phyloP scores from a whole-genome alignment of 441 rosid species.

The Erysimum cheiri region DNA sequence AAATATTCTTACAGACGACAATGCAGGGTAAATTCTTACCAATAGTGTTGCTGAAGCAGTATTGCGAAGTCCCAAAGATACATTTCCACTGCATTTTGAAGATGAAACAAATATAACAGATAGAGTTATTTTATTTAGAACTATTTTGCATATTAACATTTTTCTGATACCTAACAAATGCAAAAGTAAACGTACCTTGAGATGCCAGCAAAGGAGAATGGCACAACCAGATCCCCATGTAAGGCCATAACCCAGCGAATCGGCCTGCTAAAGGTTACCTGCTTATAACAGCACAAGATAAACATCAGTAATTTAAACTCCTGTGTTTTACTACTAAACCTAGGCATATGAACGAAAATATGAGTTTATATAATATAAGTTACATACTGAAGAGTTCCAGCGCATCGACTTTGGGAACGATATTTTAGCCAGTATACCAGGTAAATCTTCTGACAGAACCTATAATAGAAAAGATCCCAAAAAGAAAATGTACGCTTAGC shows the following conservation, averaged over 20 bases:
- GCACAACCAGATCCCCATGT: slow-evolving; percentile 85
- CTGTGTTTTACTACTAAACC: slow-evolving; percentile 9
- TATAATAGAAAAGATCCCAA: slow-evolving; percentile 42
- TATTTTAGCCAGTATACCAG: slow-evolving; percentile 71
- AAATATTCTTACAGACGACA: slow-evolving; percentile 18
- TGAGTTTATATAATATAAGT: slow-evolving; percentile 23
- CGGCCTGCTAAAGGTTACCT: slow-evolving; percentile 94
- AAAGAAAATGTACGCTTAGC: slow-evolving; percentile 24
- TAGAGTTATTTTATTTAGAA: neutral
- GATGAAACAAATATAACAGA: slow-evolving; percentile 27
- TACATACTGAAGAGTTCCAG: slow-evolving; percentile 86
- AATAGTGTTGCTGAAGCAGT: slow-evolving; percentile 71
- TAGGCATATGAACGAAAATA: slow-evolving; percentile 5
- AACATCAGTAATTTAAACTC: slow-evolving; percentile 15
- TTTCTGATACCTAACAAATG: slow-evolving; percentile 17
- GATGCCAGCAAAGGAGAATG: slow-evolving; percentile 87
- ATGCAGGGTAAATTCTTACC: slow-evolving; percentile 53
- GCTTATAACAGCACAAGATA: slow-evolving; percentile 32
- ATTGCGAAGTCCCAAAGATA: slow-evolving; percentile 89
- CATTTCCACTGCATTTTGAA: slow-evolving; percentile 68
- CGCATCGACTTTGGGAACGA: slow-evolving; percentile 96
- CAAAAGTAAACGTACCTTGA: slow-evolving; percentile 61
- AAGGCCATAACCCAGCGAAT: slow-evolving; percentile 96
- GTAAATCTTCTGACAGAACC: slow-evolving; percentile 90
- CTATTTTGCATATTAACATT: slow-evolving; percentile 5